phyloP scores from a whole-genome alignment of 225 moss, liverwort and hornwort genomes.

The Pseudoscleropodium purum region DNA sequence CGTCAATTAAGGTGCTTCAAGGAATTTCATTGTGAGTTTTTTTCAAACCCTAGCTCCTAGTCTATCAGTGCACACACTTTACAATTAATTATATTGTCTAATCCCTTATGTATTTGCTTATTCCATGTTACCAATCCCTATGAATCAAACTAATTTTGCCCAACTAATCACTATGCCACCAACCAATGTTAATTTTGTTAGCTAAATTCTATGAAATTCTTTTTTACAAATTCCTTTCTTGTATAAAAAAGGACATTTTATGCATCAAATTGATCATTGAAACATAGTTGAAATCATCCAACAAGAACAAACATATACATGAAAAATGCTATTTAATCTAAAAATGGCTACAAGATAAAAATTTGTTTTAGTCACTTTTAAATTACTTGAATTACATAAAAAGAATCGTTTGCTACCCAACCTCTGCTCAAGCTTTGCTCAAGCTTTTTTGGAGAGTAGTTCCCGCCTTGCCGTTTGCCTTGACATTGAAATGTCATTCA shows the following conservation, averaged over 20 bases:
- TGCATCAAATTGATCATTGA: not conserved
- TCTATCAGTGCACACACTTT: too few species aligned
- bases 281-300: not conserved
- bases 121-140: not conserved
- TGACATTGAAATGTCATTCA: not conserved
- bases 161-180: not conserved
- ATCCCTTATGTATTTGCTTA: not conserved
- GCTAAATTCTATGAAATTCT: not conserved
- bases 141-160: not conserved
- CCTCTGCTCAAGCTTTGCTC: too few species aligned
- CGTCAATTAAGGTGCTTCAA: too few species aligned
- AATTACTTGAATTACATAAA: not conserved
- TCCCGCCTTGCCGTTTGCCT: not conserved
- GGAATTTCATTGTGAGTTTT: too few species aligned
- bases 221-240: not conserved
- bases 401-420: not conserved
- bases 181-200: not conserved
- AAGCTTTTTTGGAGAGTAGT: too few species aligned
- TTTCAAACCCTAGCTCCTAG: too few species aligned
- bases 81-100: too few species aligned
- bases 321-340: not conserved
- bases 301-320: not conserved
- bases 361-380: too few species aligned
- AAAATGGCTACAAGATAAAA: not conserved
- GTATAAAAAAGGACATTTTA: not conserved